A percentile compares a stretch with the other conserved stretches of the same genome.
Conservation (phyloP, 1,284 basidiomycete genomes). For the Moesziomyces parantarcticus region DNA sequence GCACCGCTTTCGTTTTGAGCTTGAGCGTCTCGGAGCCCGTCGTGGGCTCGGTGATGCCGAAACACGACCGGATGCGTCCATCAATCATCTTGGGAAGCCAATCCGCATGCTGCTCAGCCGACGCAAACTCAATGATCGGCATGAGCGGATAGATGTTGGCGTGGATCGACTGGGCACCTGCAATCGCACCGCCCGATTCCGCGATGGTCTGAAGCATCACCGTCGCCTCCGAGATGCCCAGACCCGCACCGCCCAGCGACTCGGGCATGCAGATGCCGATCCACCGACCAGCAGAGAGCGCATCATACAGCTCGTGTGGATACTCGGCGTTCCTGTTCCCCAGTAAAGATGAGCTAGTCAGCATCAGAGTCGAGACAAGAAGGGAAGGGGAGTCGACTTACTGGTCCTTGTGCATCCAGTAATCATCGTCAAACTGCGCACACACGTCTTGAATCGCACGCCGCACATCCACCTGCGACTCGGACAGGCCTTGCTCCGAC, state of each 20-base stretch:
- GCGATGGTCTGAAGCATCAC: conserved; percentile 69
- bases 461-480: conserved; percentile 52
- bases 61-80: conserved; percentile 67
- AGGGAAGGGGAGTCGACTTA: not conserved
- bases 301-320: conserved; percentile 56
- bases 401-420: conserved; percentile 50
- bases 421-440: conserved; percentile 42
- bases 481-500: conserved; percentile 46
- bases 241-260: conserved; percentile 63
- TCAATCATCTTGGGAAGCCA: conserved; percentile 67
- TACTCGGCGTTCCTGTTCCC: conserved; percentile 22
- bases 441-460: conserved; percentile 39
- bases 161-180: conserved; percentile 53
- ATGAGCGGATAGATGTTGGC: conserved; percentile 59
- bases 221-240: conserved; percentile 69
- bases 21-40: conserved; percentile 66
- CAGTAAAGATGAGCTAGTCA: not conserved
- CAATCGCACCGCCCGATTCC: conserved; percentile 63
- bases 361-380: not conserved
- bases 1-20: conserved; percentile 61
- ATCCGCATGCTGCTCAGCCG: conserved; percentile 50
- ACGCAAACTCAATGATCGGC: conserved; percentile 56
- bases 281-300: conserved; percentile 38
- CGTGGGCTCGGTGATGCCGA: conserved; percentile 69
- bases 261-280: conserved; percentile 55